Percentiles rank a stretch among this genome's conserved stretches.
Evolutionary conservation across 352 stramenopile genomes (phyloP).

Genomic region (Phytophthora pinifolia): DNA sequence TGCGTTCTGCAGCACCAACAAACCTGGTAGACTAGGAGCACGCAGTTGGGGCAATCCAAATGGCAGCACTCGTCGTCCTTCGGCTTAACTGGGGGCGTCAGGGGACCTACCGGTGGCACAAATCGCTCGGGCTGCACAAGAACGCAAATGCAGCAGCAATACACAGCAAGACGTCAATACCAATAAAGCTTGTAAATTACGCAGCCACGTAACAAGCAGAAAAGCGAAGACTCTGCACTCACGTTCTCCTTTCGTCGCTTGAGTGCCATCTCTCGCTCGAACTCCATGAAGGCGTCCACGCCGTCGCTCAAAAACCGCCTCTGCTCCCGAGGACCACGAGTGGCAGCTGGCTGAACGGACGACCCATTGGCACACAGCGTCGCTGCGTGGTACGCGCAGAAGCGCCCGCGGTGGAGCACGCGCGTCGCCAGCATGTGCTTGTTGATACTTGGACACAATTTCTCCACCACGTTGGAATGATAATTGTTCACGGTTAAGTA

Average conservation of each 20-base stretch:
- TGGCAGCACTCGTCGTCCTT: slow-evolving; percentile 84
- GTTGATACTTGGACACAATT: not conserved
- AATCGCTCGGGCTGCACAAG: slow-evolving; percentile 22
- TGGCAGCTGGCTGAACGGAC: not conserved
- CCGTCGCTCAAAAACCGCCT: slow-evolving; percentile 33
- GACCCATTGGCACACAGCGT: not conserved
- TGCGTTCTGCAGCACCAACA: slow-evolving; percentile 6
- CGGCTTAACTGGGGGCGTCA: slow-evolving; percentile 62
- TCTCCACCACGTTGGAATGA: slow-evolving; percentile 15
- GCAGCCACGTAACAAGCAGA: not conserved
- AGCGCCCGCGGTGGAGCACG: slow-evolving; percentile 25
- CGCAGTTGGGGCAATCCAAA: slow-evolving; percentile 85
- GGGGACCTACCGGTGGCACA: slow-evolving; percentile 26
- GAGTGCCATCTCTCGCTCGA: slow-evolving; percentile 78
- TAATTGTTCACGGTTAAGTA: slow-evolving; percentile 7
- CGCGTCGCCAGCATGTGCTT: slow-evolving; percentile 23
- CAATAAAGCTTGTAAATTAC: not conserved
- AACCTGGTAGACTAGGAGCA: slow-evolving; percentile 86
- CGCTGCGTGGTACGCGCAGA: slow-evolving; percentile 16
- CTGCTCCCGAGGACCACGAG: slow-evolving; percentile 10
- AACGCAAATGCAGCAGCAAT: not conserved
- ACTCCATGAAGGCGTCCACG: slow-evolving; percentile 87
- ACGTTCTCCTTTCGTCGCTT: slow-evolving; percentile 55
- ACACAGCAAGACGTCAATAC: slow-evolving; percentile 5
- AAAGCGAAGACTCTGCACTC: slow-evolving; percentile 7